These are phyloP conservation scores for Ceratocystis eucalypticola DNA, from an alignment of 2,329 filamentous ascomycete genomes.

Conservation along the genomic window DNA sequence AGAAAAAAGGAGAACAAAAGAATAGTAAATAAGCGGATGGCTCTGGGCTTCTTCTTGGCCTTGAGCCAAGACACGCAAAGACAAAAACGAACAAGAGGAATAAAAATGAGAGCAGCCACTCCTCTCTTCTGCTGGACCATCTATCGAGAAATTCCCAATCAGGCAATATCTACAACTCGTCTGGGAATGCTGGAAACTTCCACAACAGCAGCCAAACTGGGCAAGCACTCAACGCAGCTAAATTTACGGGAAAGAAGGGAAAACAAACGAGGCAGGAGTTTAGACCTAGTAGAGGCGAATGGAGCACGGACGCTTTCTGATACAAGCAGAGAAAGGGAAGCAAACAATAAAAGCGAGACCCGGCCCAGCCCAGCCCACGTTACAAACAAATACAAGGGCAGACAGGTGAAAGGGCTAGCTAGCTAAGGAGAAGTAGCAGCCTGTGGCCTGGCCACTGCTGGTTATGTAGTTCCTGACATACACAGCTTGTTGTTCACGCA, in stretches of 20 bases:
- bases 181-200: not conserved
- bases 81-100: not conserved
- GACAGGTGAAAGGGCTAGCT: too few relatives aligned
- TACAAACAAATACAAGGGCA: not conserved
- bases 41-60: too few relatives aligned
- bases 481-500: too few relatives aligned
- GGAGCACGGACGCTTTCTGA: constrained; percentile 7
- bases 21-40: not conserved
- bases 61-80: not conserved
- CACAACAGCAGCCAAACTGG: not conserved
- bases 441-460: too few relatives aligned
- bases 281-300: not conserved
- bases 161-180: constrained; percentile 4
- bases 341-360: not conserved
- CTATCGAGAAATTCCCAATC: not conserved
- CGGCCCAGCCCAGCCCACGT: too few relatives aligned
- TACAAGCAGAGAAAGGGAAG: constrained; percentile 1
- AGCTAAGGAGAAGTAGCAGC: too few relatives aligned
- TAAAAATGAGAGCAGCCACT: not conserved
- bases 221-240: not conserved
- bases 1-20: not conserved
- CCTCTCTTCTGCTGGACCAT: not conserved
- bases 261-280: not conserved
- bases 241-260: not conserved
- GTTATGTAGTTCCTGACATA: too few relatives aligned